Evolutionary conservation across 2,329 filamentous ascomycete species (phyloP), one percentile per base, ranked within the genome.

Genomic region (Blastomyces parvus): DNA sequence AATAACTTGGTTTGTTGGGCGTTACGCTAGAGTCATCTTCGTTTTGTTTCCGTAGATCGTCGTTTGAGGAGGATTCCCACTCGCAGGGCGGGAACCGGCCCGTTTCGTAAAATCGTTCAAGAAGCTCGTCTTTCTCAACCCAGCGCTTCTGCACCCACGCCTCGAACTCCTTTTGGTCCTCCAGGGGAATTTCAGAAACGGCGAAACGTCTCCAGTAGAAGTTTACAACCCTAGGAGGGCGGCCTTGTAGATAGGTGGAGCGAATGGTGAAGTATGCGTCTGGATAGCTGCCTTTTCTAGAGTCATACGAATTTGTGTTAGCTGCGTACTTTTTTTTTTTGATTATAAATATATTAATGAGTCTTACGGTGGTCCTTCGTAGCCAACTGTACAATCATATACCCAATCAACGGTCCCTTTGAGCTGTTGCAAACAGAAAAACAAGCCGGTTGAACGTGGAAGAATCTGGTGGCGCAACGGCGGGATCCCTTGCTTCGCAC

Each of bases 151-250:
- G 83, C 36, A 97, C 81, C 94, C 94, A 99, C 2, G 81, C 70
- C 63, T 95, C 91, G 70, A 99, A 99, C 7, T 83, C 80, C 50
- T 88, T 83, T 19, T 83, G 82, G 68, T 88, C 84, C 40, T 91
- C 83, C 11, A 96, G 82, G 0, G 93, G 93, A 53, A 99, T 96
- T 25, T 91, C 86, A 27, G 83, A 83, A 17, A 97, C 74, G 42
- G 84, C 84, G 76, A 96, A 97, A 11, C 91, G 86, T 61, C 94
- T 86, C 91, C 93, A 99, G 77, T 96, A 89, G 80, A 97, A 92
- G 76, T 97, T 97, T 70, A 97, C 92, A 1, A 91, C 96, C 74
- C 92, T 96, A 1, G 93, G 94, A 0, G 92, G 88, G 0, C 90
- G 86, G 14, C 94, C 92, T 74, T 94, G 86, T 66, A 97, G 87